Evolutionary conservation across 768 basidiomycete genomes (phyloP).

Genomic region (Hygrocybe coccinea): DNA sequence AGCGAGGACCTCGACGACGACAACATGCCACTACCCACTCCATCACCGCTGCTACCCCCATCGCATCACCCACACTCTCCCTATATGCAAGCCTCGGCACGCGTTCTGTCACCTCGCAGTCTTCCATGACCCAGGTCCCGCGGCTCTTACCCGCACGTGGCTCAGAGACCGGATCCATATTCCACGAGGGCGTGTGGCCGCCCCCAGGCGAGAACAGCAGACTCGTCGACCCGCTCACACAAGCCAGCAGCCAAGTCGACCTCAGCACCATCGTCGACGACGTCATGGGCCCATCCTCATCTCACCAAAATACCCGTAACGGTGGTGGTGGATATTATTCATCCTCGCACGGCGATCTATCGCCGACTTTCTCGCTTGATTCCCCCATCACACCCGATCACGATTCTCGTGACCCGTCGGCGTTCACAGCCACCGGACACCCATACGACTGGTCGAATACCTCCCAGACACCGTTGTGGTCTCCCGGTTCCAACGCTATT

Average conservation of each 20-base stretch:
- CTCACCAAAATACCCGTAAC: too few species aligned
- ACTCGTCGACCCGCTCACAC: slow-evolving; percentile 38
- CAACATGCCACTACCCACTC: slow-evolving; percentile 1
- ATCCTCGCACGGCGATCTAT: neutral
- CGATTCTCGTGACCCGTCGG: too few species aligned
- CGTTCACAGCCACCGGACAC: too few species aligned
- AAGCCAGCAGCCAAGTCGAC: slow-evolving; percentile 29
- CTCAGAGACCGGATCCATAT: slow-evolving; percentile 44
- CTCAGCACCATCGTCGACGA: slow-evolving; percentile 42
- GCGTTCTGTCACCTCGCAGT: slow-evolving; percentile 2
- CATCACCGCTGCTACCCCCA: neutral
- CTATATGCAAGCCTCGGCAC: neutral
- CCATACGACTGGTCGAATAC: too few species aligned
- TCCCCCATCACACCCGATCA: too few species aligned
- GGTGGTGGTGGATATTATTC: too few species aligned
- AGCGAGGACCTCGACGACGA: slow-evolving; percentile 10
- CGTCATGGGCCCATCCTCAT: slow-evolving; percentile 41
- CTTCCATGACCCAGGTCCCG: too few species aligned
- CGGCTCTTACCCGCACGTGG: slow-evolving; percentile 36
- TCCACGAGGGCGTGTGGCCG: slow-evolving; percentile 43
- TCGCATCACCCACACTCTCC: neutral
- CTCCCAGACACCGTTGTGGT: too few species aligned
- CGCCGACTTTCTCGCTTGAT: neutral
- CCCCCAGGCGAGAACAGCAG: slow-evolving; percentile 32
- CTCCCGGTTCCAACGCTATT: neutral